Evolutionary conservation across 805 yeast species (phyloP), one percentile per base, ranked within the genome.

Genomic region (Scheffersomyces spartinae): DNA sequence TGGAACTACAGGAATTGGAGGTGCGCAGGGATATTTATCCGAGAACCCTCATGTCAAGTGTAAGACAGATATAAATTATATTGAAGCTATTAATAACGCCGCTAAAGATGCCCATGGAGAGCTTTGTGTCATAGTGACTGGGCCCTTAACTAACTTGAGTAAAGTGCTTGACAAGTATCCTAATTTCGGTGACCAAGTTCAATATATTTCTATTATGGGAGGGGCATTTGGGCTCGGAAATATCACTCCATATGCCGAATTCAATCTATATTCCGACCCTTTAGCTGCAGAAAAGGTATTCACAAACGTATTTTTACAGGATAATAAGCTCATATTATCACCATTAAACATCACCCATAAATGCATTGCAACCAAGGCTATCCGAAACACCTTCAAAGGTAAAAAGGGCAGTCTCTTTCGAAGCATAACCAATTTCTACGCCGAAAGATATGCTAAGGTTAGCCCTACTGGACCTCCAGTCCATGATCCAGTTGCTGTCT

Each of bases 1-100:
- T 40, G 94, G 95, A 1, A 53, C 48, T 18, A 56, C 76, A 2
- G 95, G 95, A 0, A 52, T 84, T 13, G 88, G 82, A 24, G 94
- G 91, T n/a, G 70, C 80, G 0, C 49, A n/a, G n/a, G n/a, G n/a
- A n/a, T n/a, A 56, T 3, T 43, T 76, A 16, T 62, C 84, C 4
- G 77, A 80, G 2, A 34, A 32, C 9, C 68, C 84, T 0, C 39
- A 38, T 0, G 42, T 53, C 18, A 16, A 29, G 15, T 31, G 26
- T 4, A 31, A 43, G 7, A 32, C 28, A 4, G 61, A 53, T 24
- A 30, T 31, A 20, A 20, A 33, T 4, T 57, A 53, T 33, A 30
- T 52, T 12, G 54, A 52, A 15, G 67, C 64, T n/a, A 43, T 61
- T 35, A 42, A 32, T 21, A 33, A 47, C 3, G 72, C 75, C 2